Conservation (phyloP, 2,329 filamentous ascomycete genomes). For the Penicillium rolfsii region DNA sequence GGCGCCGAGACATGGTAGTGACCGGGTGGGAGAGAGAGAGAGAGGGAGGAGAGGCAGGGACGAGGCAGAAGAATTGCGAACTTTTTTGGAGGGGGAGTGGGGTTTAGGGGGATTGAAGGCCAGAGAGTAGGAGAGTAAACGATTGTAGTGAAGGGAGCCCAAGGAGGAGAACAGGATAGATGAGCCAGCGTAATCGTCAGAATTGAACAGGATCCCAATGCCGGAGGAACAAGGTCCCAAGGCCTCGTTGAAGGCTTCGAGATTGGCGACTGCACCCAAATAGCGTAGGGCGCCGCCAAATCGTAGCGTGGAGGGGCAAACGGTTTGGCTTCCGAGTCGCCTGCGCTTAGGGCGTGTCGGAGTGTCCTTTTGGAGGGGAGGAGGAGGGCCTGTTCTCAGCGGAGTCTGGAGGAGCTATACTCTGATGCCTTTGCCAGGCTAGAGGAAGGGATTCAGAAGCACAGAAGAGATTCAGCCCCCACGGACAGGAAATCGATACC, state of each 20-base stretch:
- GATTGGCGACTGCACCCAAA: not conserved
- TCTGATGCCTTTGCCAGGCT: not conserved
- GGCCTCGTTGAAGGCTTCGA: not conserved
- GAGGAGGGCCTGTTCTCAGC: not conserved
- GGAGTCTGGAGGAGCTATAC: not conserved
- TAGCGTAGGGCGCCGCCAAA: not conserved
- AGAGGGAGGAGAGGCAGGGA: not conserved
- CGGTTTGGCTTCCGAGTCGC: constrained; percentile 16
- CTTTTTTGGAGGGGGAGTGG: not conserved
- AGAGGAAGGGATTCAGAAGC: not conserved
- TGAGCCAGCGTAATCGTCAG: too few relatives aligned
- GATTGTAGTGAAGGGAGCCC: not conserved
- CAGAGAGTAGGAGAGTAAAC: not conserved
- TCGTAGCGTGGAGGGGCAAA: constrained; percentile 8
- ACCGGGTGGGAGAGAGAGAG: not conserved
- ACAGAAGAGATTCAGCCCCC: not conserved
- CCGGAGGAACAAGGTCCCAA: not conserved
- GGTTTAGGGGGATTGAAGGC: not conserved
- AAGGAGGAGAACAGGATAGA: not conserved
- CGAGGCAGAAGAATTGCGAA: not conserved
- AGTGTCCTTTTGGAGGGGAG: not conserved
- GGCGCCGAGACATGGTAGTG: constrained; percentile 43
- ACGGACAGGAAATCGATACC: not conserved
- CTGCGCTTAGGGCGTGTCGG: constrained; percentile 14
- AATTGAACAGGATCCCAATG: not conserved